Conservation (phyloP, 768 basidiomycete genomes). For the Lentinus brumalis region DNA sequence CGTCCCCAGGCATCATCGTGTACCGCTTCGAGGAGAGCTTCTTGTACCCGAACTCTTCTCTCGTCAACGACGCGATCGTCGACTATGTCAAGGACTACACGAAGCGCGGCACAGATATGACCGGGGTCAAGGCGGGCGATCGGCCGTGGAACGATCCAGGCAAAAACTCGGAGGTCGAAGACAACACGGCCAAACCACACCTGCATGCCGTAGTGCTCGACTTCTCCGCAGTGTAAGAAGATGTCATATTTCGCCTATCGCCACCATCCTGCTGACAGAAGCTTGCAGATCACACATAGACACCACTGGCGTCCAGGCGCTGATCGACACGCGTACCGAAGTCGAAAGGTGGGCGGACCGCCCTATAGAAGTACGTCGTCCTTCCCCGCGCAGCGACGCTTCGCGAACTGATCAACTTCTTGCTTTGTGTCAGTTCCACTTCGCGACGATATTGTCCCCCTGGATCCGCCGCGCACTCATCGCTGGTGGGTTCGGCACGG, state of each 20-base stretch:
- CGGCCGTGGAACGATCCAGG: constrained; percentile 95
- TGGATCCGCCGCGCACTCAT: constrained; percentile 89
- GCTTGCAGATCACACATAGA: constrained; percentile 77
- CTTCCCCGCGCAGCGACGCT: background rate
- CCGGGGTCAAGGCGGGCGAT: constrained; percentile 61
- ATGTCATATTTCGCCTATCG: background rate
- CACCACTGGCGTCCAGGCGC: constrained; percentile 84
- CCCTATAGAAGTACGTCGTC: constrained; percentile 49
- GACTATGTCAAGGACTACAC: constrained; percentile 79
- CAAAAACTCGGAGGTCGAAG: constrained; percentile 48
- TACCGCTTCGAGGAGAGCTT: constrained; percentile 92
- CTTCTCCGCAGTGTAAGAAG: constrained; percentile 75
- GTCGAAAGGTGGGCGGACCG: constrained; percentile 84
- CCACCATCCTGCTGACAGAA: background rate
- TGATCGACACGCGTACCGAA: constrained; percentile 83
- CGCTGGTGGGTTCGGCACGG: constrained; percentile 86
- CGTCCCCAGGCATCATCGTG: constrained; percentile 82
- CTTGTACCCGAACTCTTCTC: constrained; percentile 77
- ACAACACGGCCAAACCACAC: constrained; percentile 55
- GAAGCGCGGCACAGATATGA: constrained; percentile 72
- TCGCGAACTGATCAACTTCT: background rate
- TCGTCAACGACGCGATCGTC: constrained; percentile 70
- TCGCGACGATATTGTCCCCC: constrained; percentile 84
- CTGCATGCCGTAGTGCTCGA: constrained; percentile 89
- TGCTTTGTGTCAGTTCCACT: constrained; percentile 65